A percentile compares a stretch with the other conserved stretches of the same genome.
Conservation (phyloP, 257 asterid genomes). For the Prunella vulgaris region DNA sequence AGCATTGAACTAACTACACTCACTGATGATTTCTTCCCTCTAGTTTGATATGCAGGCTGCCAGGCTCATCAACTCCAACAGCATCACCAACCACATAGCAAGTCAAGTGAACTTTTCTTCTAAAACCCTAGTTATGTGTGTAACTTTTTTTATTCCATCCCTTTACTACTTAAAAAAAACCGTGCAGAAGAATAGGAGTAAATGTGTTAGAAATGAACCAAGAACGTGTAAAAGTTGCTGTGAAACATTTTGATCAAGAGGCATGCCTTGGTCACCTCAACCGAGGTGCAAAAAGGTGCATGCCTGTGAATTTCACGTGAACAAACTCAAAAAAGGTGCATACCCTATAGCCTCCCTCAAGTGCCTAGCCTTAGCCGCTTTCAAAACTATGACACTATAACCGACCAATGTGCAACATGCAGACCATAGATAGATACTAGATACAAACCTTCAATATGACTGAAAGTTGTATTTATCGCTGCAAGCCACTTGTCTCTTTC, state of each 20-base stretch:
- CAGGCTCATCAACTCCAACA: too few species aligned
- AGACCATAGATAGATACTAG: background rate
- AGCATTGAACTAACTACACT: too few species aligned
- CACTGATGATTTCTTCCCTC: too few species aligned
- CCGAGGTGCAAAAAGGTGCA: background rate
- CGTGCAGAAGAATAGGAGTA: too few species aligned
- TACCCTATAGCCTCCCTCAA: background rate
- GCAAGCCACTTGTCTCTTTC: conserved; percentile 99
- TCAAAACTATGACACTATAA: background rate
- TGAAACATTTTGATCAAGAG: background rate
- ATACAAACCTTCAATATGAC: conserved; percentile 83
- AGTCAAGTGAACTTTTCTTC: too few species aligned
- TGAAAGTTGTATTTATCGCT: conserved; percentile 84
- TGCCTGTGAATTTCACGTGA: background rate
- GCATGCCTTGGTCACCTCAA: background rate
- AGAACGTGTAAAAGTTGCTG: too few species aligned
- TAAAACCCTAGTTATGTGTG: too few species aligned
- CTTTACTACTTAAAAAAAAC: too few species aligned
- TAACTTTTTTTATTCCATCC: too few species aligned
- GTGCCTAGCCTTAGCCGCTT: background rate
- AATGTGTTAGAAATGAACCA: background rate
- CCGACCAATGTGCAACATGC: background rate
- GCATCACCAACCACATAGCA: too few species aligned
- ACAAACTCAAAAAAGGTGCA: background rate
- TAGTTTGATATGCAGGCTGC: too few species aligned